Evolutionary conservation across 129 eudicot species (phyloP).

Genomic region (Silybum marianum): DNA sequence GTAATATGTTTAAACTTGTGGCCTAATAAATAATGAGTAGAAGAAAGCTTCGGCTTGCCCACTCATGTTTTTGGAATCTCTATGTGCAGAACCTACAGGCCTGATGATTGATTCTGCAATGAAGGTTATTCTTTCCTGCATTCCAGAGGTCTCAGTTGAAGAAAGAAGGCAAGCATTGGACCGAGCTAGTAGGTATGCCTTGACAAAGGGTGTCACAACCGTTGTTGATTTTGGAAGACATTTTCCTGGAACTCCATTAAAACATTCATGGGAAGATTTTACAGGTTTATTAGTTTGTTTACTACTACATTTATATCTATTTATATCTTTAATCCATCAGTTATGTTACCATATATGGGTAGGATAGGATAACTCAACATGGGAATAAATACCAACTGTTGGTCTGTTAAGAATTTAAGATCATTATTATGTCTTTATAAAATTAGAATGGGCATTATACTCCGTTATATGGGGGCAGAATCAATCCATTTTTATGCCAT

Average conservation of each 20-base stretch:
- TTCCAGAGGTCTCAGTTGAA: constrained; percentile 73
- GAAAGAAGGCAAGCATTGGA: constrained; percentile 85
- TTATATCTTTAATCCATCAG: neutral
- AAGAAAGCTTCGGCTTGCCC: no score
- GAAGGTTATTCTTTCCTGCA: constrained; percentile 57
- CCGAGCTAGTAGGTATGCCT: constrained; percentile 79
- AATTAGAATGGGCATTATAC: neutral
- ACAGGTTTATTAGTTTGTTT: constrained; percentile 54
- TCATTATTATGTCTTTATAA: neutral
- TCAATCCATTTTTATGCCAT: neutral
- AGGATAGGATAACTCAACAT: neutral
- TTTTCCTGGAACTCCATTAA: constrained; percentile 72
- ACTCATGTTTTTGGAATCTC: constrained; percentile 12
- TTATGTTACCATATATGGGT: neutral
- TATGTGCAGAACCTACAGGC: constrained; percentile 84
- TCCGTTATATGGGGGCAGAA: neutral
- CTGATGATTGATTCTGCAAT: constrained; percentile 93
- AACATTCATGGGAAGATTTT: constrained; percentile 88
- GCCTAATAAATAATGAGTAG: no score
- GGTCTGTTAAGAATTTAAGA: neutral
- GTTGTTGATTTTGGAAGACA: constrained; percentile 95
- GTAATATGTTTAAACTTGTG: no score
- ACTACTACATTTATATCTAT: neutral
- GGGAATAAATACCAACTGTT: neutral
- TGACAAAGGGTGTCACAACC: constrained; percentile 84